Percentiles rank a stretch among this genome's conserved stretches.
These are phyloP conservation scores for Petunia hybrid DNA, from an alignment of 305 asterid species.

Conservation along the genomic window DNA sequence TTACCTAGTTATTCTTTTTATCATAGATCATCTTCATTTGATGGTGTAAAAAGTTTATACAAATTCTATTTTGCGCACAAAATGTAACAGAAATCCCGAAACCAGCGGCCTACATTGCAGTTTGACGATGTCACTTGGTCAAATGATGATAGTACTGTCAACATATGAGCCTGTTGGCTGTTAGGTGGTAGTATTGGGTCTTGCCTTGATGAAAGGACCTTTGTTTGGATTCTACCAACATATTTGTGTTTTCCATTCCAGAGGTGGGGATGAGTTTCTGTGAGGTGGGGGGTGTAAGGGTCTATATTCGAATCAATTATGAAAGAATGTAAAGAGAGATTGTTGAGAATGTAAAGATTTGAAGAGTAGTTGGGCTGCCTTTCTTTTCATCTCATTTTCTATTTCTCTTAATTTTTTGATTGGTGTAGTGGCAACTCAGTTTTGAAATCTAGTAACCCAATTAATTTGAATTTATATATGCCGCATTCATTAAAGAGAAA, in stretches of 20 bases:
- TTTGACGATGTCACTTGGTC: conserved; percentile 25
- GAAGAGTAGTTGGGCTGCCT: neutral
- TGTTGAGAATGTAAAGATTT: neutral
- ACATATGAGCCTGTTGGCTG: conserved; percentile 39
- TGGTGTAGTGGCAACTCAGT: no score
- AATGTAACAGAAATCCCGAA: neutral
- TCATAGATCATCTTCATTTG: no score
- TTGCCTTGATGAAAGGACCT: conserved; percentile 23
- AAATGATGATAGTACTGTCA: conserved; percentile 29
- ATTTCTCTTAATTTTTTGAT: no score
- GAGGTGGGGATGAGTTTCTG: neutral
- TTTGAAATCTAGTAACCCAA: neutral
- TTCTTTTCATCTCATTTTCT: no score
- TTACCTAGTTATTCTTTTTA: no score
- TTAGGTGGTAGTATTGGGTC: conserved; percentile 37
- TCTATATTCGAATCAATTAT: conserved; percentile 35
- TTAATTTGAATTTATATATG: neutral
- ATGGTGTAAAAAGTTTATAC: no score
- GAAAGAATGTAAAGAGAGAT: neutral
- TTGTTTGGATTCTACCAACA: conserved; percentile 38
- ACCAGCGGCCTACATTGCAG: neutral
- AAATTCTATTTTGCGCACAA: neutral
- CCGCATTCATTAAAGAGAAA: no score
- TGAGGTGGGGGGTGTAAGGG: neutral
- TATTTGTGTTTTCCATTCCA: conserved; percentile 2